Base-by-base conservation (phyloP, 371 early-diverging fungal species). In the Mortierella sp. region DNA sequence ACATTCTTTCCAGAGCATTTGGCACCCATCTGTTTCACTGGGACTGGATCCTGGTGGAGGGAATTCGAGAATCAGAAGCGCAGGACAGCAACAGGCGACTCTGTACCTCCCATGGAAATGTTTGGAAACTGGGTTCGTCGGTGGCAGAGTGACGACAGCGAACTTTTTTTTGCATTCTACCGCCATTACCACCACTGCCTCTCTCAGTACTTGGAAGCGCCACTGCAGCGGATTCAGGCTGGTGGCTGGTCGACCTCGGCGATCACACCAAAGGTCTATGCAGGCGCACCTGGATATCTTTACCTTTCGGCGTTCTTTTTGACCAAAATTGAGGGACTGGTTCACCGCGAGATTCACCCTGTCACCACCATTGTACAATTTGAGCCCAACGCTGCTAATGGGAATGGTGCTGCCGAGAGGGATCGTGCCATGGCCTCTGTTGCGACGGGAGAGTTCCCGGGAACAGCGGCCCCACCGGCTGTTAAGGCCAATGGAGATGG, bases 81-180 rank as follows among this genome's bases (percentile, higher is more conserved):
- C 70, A 82, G 74, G 75, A 81, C 79, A 72, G 51, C 80, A 18
- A 75, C 80, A 21, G 85, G 88, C 46, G 86, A 86, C 27, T 58
- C 75, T n/a, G 44, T 72, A 18, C 80, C 79, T 1, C 90, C 91
- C 0, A 86, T 90, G 51, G 85, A 87, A 49, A 85, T 84, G 76
- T 77, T 88, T 63, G 91, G 91, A 12, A 92, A 92, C 71, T 91
- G 91, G 90, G 84, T 89, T 18, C 77, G 90, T 48, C 86, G 91
- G 84, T 88, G 93, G 93, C 89, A 90, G 68, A 91, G 91, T 46
- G 91, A 92, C 38, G 93, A 93, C 70, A 91, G 92, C 44, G 92
- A 91, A 55, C 75, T 93, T 10, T 93, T 91, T 72, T 91, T 92
- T 74, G 83, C 91, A 29, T 93, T 93, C 80, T 93, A 92, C 75